A percentile compares a stretch with the other conserved stretches of the same genome.
Conservation (phyloP, 805 yeast genomes). For the Candida sanyiensis region DNA sequence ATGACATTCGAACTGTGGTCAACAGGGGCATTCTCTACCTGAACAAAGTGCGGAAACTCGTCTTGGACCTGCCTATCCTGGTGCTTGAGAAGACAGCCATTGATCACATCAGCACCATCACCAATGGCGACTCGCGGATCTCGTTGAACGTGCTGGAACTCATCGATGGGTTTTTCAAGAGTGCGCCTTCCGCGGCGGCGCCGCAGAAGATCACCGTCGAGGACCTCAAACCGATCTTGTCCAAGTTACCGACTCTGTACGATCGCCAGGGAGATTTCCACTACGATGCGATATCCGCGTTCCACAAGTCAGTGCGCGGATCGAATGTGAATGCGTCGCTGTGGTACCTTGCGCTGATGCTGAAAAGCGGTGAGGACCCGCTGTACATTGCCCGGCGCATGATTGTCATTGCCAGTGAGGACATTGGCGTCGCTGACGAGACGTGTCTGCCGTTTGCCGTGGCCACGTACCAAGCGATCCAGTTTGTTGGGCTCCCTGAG, state of each 20-base stretch:
- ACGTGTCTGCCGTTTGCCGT: conserved; percentile 80
- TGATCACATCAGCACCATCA: conserved; percentile 61
- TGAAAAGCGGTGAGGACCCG: conserved; percentile 92
- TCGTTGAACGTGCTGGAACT: conserved; percentile 79
- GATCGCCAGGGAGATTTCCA: conserved; percentile 89
- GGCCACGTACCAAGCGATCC: conserved; percentile 79
- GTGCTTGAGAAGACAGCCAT: conserved; percentile 51
- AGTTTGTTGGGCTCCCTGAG: conserved; percentile 92
- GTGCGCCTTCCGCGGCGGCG: too few species aligned
- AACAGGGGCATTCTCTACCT: conserved; percentile 51
- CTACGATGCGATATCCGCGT: conserved; percentile 92
- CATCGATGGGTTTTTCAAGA: conserved; percentile 46
- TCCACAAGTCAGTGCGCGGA: conserved; percentile 91
- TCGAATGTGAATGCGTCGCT: conserved; percentile 85
- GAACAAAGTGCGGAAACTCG: conserved; percentile 53
- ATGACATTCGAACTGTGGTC: conserved; percentile 50
- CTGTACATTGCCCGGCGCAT: conserved; percentile 82
- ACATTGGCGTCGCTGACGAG: conserved; percentile 82
- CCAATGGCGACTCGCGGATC: conserved; percentile 86
- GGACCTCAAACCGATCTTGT: conserved; percentile 35
- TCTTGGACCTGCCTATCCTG: conserved; percentile 44
- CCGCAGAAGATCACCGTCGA: conserved; percentile 13
- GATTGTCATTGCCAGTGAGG: conserved; percentile 95
- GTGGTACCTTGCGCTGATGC: conserved; percentile 82
- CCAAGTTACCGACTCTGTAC: conserved; percentile 56